phyloP scores from a whole-genome alignment of 2,329 filamentous ascomycete genomes.

The Dryadomyces sulphureus region DNA sequence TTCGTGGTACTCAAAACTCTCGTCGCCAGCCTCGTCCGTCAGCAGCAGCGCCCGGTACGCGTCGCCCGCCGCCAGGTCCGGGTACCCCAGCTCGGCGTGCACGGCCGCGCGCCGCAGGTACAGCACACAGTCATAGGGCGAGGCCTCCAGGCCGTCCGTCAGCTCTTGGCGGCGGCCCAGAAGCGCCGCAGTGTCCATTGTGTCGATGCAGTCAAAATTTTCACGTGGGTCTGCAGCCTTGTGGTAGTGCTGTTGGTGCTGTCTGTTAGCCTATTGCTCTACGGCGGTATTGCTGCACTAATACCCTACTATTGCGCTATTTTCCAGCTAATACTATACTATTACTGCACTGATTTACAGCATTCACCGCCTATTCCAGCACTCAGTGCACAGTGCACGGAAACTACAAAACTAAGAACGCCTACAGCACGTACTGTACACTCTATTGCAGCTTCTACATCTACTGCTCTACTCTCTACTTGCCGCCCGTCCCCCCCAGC shows the following conservation, averaged over 20 bases:
- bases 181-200: not conserved
- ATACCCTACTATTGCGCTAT: too few relatives aligned
- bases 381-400: too few relatives aligned
- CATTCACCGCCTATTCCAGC: too few relatives aligned
- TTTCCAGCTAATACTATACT: too few relatives aligned
- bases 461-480: not conserved
- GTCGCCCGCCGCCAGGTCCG: slow-evolving; percentile 79
- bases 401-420: too few relatives aligned
- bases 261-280: too few relatives aligned
- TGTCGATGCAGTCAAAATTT: not conserved
- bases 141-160: slow-evolving; percentile 36
- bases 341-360: too few relatives aligned
- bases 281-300: too few relatives aligned
- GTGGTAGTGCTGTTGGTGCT: too few relatives aligned
- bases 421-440: too few relatives aligned
- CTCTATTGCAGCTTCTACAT: too few relatives aligned
- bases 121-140: slow-evolving; percentile 47
- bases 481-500: slow-evolving; percentile 5
- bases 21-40: slow-evolving; percentile 64
- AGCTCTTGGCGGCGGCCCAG: slow-evolving; percentile 39
- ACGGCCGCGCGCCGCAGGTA: slow-evolving; percentile 56
- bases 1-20: slow-evolving; percentile 72
- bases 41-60: slow-evolving; percentile 83
- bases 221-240: too few relatives aligned
- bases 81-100: slow-evolving; percentile 65